Evolutionary conservation across 2,329 filamentous ascomycete genomes (phyloP), one percentile per base, ranked within the genome.

Genomic region (Neocucurbitaria cava): DNA sequence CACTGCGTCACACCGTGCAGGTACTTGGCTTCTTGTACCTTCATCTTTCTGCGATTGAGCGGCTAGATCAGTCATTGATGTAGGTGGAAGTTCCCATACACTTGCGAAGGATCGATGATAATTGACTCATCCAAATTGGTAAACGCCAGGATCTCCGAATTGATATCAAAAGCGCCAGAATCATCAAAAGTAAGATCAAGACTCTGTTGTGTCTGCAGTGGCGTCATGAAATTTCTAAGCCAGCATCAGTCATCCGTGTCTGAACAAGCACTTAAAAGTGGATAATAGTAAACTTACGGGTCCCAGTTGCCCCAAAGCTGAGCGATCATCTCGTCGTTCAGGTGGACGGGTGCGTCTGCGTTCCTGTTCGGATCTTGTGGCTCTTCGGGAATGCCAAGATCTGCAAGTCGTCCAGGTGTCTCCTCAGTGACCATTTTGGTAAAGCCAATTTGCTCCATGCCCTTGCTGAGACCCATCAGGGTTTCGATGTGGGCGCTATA

Each of bases 371-470:
- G 35, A 18, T 17, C n/a, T 30, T 51, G 50, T 5, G 35, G 47
- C n/a, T 63, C 59, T 10, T 60, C 56, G 4, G 62, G 45, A 39
- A 76, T 69, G 3, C 69, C 72, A 0, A 74, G 54, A 44, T 72
- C 70, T 8, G 59, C 56, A 9, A 76, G 59, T 23, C 71, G 70
- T 15, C 69, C 48, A 2, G 71, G 68, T 15, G 70, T 73, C 45
- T 76, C 73, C 36, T 69, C 66, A 3, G 69, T 56, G 2, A 73
- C 70, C 66, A 73, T 72, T 36, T 70, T 72, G 35, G 65, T 66
- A 42, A 75, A 76, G 0, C 73, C 73, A 41, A 74, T 66, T 17
- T 71, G 68, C 44, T 73, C 65, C 69, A 76, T 72, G 1, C 60
- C 56, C 10, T 56, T 51, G 9, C 63, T 50, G 1, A 75, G 52